Base-by-base conservation (phyloP, 2,329 filamentous ascomycete species). In the Aspergillus novofumigatus region DNA sequence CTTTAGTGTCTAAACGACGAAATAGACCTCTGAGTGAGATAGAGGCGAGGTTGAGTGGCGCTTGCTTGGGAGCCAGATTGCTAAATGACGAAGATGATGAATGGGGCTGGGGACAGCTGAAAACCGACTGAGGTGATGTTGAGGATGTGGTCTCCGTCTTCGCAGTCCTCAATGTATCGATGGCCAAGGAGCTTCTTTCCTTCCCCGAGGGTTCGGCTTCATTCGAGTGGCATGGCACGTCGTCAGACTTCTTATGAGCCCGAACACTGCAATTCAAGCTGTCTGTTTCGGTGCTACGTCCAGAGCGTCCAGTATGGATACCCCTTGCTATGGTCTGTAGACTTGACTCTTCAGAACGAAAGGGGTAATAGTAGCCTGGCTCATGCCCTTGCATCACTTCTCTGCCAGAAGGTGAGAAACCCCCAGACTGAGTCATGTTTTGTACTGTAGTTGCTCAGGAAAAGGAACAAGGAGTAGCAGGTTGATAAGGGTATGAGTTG, bases 61-160 rank as follows among this genome's bases (percentile, higher is more conserved):
- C 21, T 21, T 23, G 21, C 11, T 14, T 23, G 1, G 44, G 10
- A 47, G 44, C 11, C 21, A 11, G 20, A 47, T 10, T 25, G 11
- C 44, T 47, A 10, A 47, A 47, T 14, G 44, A 47, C 14, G 44
- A 47, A 26, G 44, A 47, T 25, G 21, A 93, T 80, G 44, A 47
- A 17, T 23, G 44, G 11, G 21, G 10, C 25, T 26, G 44, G 2
- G 11, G 44, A 47, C 23, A 14, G 23, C 44, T 47, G 21, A 23
- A 20, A 26, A 26, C 23, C 23, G 23, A 47, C 21, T 17, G 20
- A 47, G 44, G 44, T 23, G 44, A 26, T 11, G 21, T 25, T 2
- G 44, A 47, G 21, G 20, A 11, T 23, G 44, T 47, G 23, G 44
- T 47, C 23, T 5, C 44, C 23, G 44, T 47, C 21, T 47, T 25